A percentile compares a stretch with the other conserved stretches of the same genome.
Conservation (phyloP, 1,139 yeast species). For the Candida gigantensis region DNA sequence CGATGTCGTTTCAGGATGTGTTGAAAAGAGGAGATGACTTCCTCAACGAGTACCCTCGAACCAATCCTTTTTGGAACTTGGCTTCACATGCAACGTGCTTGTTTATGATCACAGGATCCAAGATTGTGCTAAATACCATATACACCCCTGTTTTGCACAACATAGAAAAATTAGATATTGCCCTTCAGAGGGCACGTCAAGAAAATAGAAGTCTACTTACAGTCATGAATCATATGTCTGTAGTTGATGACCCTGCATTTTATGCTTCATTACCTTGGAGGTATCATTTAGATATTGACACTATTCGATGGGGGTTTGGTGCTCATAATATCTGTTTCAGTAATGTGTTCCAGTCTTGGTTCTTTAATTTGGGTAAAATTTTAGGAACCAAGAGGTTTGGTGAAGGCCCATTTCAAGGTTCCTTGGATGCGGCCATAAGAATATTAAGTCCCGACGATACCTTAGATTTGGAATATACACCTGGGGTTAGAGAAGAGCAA, state of each 20-base stretch:
- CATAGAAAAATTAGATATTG: conserved; percentile 62
- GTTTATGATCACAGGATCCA: conserved; percentile 65
- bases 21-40: conserved; percentile 75
- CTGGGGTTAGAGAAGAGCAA: conserved; percentile 30
- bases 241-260: conserved; percentile 87
- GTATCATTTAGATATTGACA: conserved; percentile 61
- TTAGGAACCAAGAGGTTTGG: conserved; percentile 87
- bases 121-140: conserved; percentile 56
- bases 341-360: conserved; percentile 50
- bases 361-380: conserved; percentile 86
- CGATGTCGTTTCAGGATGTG: conserved; percentile 76
- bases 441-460: conserved; percentile 81
- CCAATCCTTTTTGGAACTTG: conserved; percentile 59
- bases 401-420: conserved; percentile 87
- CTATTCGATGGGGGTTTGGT: conserved; percentile 91
- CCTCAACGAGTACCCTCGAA: conserved; percentile 61
- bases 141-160: conserved; percentile 67
- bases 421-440: conserved; percentile 86
- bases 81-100: conserved; percentile 72
- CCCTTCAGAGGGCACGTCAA: conserved; percentile 57
- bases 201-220: conserved; percentile 80
- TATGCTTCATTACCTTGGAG: conserved; percentile 86
- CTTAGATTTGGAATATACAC: conserved; percentile 51
- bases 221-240: conserved; percentile 95
- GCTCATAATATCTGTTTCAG: conserved; percentile 90